Conservation (phyloP, 179 eudicot species). For the Spergularia azorica region DNA sequence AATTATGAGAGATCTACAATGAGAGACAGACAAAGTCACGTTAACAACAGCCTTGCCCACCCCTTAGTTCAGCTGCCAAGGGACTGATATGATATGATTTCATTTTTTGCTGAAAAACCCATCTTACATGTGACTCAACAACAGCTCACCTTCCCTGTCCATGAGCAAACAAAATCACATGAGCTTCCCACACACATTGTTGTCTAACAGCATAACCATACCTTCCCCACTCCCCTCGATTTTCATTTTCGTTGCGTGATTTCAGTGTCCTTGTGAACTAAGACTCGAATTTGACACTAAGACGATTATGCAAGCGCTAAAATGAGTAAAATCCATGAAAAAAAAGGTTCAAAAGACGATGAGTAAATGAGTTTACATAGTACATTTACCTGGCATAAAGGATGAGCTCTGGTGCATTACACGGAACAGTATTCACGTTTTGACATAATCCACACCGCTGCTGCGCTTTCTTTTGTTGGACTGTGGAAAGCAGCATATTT, state of each 20-base stretch:
- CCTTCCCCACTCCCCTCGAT: background rate
- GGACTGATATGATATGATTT: background rate
- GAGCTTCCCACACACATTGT: slow-evolving; percentile 22
- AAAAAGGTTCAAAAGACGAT: background rate
- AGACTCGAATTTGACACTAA: background rate
- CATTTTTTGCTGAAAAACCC: background rate
- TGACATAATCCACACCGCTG: slow-evolving; percentile 43
- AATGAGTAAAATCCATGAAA: background rate
- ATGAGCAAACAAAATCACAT: slow-evolving; percentile 28
- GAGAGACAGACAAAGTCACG: slow-evolving; percentile 28
- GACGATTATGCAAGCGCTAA: background rate
- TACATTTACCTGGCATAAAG: slow-evolving; percentile 16
- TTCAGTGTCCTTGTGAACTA: background rate
- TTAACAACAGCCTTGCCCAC: slow-evolving; percentile 29
- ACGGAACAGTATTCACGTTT: slow-evolving; percentile 19
- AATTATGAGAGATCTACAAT: slow-evolving; percentile 28
- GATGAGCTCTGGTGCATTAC: background rate
- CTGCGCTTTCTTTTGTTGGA: slow-evolving; percentile 74
- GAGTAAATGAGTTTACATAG: background rate
- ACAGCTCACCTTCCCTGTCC: slow-evolving; percentile 39
- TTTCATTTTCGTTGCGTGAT: background rate
- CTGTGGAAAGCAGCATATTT: slow-evolving; percentile 64
- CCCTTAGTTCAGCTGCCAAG: slow-evolving; percentile 22
- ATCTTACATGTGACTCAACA: slow-evolving; percentile 37
- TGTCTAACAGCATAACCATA: background rate